Evolutionary conservation across 2,329 filamentous ascomycete species (phyloP).

Genomic region (Herpotrichia juniperi): DNA sequence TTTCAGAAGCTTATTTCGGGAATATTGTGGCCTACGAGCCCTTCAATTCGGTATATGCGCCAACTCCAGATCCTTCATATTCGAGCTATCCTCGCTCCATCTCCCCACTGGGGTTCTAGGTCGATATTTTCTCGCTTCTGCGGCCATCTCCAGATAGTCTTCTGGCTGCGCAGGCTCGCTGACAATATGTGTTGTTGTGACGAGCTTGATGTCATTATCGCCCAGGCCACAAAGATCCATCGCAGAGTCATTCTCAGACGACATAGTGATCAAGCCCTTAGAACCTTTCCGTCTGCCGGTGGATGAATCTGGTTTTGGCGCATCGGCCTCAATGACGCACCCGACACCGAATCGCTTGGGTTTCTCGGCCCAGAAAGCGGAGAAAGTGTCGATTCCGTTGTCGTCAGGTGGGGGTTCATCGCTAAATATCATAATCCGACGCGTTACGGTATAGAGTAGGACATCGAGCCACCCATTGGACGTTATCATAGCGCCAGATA

Average conservation of each 20-base stretch:
- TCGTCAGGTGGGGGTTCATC: conserved; percentile 50
- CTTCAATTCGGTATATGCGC: conserved; percentile 20
- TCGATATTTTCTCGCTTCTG: conserved; percentile 25
- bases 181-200: conserved; percentile 40
- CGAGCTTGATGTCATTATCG: conserved; percentile 40
- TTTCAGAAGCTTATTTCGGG: no score
- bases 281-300: neutral
- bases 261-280: conserved; percentile 18
- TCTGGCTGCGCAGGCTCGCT: conserved; percentile 40
- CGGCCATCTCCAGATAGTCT: conserved; percentile 42
- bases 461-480: conserved; percentile 66
- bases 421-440: conserved; percentile 60
- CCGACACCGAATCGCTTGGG: conserved; percentile 52
- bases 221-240: conserved; percentile 32
- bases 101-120: conserved; percentile 34
- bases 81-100: conserved; percentile 41
- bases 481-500: conserved; percentile 62
- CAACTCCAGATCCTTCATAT: conserved; percentile 21
- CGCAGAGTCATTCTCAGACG: conserved; percentile 25
- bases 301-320: neutral
- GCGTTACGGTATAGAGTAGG: conserved; percentile 63
- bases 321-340: conserved; percentile 48
- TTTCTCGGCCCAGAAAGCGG: conserved; percentile 38
- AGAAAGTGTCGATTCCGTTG: conserved; percentile 45
- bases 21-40: neutral